phyloP scores from a whole-genome alignment of 1,139 yeast species.

The Geotrichum australiense region DNA sequence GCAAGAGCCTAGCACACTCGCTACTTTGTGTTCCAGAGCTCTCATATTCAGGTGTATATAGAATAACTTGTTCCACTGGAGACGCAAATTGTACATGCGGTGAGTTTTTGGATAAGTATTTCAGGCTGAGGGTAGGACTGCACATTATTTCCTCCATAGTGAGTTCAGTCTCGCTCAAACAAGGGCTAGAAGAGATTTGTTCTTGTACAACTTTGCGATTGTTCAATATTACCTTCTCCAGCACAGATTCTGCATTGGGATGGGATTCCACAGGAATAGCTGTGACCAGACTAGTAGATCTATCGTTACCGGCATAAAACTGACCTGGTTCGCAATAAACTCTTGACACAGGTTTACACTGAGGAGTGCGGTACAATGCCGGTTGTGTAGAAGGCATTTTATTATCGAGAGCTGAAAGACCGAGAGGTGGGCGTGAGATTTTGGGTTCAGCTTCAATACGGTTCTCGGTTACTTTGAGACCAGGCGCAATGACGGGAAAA shows the following conservation, averaged over 20 bases:
- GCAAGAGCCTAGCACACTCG: background rate
- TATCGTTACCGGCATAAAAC: conserved; percentile 18
- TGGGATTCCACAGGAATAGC: conserved; percentile 14
- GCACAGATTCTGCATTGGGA: background rate
- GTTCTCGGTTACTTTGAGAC: conserved; percentile 5
- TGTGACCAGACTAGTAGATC: conserved; percentile 15
- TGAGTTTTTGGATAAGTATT: conserved; percentile 1
- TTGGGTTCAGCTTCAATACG: background rate
- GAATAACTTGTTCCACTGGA: conserved; percentile 11
- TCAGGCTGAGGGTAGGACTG: conserved; percentile 5
- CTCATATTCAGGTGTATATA: conserved; percentile 11
- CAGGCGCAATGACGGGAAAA: conserved; percentile 18
- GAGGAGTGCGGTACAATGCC: background rate
- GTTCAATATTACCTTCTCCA: conserved; percentile 9
- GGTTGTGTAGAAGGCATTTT: background rate
- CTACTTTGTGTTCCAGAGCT: background rate
- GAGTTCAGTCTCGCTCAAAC: too few species aligned
- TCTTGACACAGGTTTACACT: conserved; percentile 7
- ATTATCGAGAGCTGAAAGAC: conserved; percentile 7
- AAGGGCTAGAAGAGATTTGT: background rate
- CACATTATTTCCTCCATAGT: conserved; percentile 7
- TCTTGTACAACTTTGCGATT: background rate
- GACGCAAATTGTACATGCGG: conserved; percentile 14
- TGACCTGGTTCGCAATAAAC: conserved; percentile 13
- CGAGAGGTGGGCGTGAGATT: conserved; percentile 4